A percentile compares a stretch with the other conserved stretches of the same genome.
These are phyloP conservation scores for Luffa acutangula DNA, from an alignment of 306 rosid genomes.

Conservation along the genomic window DNA sequence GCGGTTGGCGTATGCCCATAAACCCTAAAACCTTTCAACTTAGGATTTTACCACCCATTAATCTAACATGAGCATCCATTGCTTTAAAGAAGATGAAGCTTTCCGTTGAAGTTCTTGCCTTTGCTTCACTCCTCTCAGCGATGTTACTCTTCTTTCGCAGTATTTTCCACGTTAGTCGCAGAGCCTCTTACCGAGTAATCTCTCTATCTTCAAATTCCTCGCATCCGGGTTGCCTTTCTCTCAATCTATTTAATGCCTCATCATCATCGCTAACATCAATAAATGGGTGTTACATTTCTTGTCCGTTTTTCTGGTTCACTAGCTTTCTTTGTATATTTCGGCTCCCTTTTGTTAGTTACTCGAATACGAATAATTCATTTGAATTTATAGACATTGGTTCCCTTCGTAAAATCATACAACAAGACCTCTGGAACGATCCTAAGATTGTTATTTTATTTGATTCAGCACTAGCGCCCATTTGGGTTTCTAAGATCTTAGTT, in stretches of 20 bases:
- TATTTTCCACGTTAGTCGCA: constrained; percentile 38
- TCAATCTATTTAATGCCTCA: constrained; percentile 14
- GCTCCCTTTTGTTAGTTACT: constrained; percentile 53
- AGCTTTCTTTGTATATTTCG: constrained; percentile 43
- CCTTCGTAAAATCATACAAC: constrained; percentile 31
- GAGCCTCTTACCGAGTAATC: constrained; percentile 60
- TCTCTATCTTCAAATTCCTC: constrained; percentile 21
- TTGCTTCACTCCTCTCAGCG: constrained; percentile 13
- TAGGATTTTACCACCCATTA: neutral
- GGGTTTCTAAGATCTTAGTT: constrained; percentile 52
- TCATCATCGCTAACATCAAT: constrained; percentile 11
- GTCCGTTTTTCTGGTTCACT: constrained; percentile 47
- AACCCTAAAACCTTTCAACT: constrained; percentile 1
- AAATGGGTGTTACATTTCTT: constrained; percentile 23
- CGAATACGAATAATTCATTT: constrained; percentile 11
- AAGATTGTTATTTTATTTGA: constrained; percentile 26
- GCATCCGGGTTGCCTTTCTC: constrained; percentile 7
- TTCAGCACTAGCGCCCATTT: constrained; percentile 57
- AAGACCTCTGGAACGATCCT: constrained; percentile 35
- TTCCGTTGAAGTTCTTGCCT: neutral
- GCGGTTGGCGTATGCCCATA: neutral
- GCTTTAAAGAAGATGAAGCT: constrained; percentile 11
- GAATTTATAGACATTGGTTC: constrained; percentile 27
- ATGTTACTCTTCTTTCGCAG: constrained; percentile 59
- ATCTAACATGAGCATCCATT: constrained; percentile 15